Evolutionary conservation across 108 stramenopile genomes (phyloP), one percentile per base, ranked within the genome.

Genomic region (Nitzschia inconspicua): DNA sequence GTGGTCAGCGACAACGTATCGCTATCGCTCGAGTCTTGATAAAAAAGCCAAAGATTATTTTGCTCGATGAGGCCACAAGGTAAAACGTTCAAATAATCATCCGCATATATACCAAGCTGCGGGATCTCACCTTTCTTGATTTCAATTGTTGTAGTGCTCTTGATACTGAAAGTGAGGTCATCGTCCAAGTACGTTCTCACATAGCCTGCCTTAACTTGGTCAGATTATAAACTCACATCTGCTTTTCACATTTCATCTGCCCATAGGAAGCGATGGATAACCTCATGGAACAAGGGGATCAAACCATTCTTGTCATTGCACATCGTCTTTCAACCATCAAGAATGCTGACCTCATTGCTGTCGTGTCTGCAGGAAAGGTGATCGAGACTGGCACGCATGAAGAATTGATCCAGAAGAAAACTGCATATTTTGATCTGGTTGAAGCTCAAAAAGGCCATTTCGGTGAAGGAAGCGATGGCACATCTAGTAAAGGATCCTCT

Each of bases 371-470:
- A 26, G 95, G 95, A 3, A 59, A 47, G 39, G 69, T 98, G 9
- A 85, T 89, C 9, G 96, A 97, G 63, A 76, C 78, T 20, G 98
- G 98, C 13, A 87, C 80, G 1, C 96, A 98, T 65, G 80, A 82
- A 3, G 78, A 90, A 54, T 73, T 39, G 20, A 28, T 88, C 41
- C 70, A 42, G 20, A 61, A 64, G 44, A 28, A 57, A 16, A 79
- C 75, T 20, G 22, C 32, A 11, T 80, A 81, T 52, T 57, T 25
- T 43, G 60, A 49, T 13, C 56, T 80, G 10, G 69, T 80, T 1
- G 44, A 72, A 56, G 74, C 75, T 22, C 79, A 80, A 31, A 66
- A 56, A 26, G 60, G 69, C 5, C 31, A 57, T 10, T 24, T 50
- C 7, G 29, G 22, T 20, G 32, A 47, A 40, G n/a, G n/a, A n/a